These are phyloP conservation scores for Cryptococcus sp. DNA, from an alignment of 1,284 basidiomycete genomes.

Conservation along the genomic window DNA sequence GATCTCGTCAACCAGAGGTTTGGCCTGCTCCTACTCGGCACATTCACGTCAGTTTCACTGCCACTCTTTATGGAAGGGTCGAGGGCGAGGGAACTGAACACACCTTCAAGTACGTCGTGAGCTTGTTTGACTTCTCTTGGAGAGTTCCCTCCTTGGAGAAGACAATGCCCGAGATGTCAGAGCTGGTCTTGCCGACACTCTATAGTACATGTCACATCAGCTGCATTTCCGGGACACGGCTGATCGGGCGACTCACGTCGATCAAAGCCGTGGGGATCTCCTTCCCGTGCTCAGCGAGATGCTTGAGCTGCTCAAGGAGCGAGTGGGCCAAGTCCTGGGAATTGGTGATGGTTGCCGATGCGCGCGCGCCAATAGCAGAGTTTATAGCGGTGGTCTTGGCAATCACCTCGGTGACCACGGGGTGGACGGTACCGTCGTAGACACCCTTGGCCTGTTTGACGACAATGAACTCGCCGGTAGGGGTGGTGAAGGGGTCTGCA, in stretches of 20 bases:
- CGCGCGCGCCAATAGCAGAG: slow-evolving; percentile 39
- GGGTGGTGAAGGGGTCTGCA: slow-evolving; percentile 49
- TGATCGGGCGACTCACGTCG: slow-evolving; percentile 37
- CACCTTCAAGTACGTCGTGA: slow-evolving; percentile 45
- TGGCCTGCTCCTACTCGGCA: slow-evolving; percentile 40
- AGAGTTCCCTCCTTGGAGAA: slow-evolving; percentile 44
- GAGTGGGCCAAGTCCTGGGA: slow-evolving; percentile 40
- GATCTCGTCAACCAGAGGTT: slow-evolving; percentile 49
- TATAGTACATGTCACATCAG: slow-evolving; percentile 8
- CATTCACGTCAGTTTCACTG: slow-evolving; percentile 1
- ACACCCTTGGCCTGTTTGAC: slow-evolving; percentile 49
- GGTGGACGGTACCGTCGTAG: slow-evolving; percentile 44
- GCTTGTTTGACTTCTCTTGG: slow-evolving; percentile 49
- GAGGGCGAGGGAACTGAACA: slow-evolving; percentile 2
- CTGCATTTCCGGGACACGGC: too few species aligned
- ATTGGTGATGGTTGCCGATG: slow-evolving; percentile 37
- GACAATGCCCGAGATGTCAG: slow-evolving; percentile 45
- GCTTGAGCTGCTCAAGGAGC: slow-evolving; percentile 43
- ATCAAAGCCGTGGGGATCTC: slow-evolving; percentile 41
- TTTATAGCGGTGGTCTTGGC: slow-evolving; percentile 44
- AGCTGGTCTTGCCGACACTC: slow-evolving; percentile 40
- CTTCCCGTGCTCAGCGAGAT: slow-evolving; percentile 42
- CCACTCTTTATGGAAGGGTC: background rate
- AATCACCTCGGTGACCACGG: slow-evolving; percentile 40
- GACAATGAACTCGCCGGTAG: slow-evolving; percentile 45